Percentiles rank a stretch among this genome's conserved stretches.
phyloP scores from a whole-genome alignment of 225 moss, liverwort and hornwort genomes.

The Pleurozium schreberi region DNA sequence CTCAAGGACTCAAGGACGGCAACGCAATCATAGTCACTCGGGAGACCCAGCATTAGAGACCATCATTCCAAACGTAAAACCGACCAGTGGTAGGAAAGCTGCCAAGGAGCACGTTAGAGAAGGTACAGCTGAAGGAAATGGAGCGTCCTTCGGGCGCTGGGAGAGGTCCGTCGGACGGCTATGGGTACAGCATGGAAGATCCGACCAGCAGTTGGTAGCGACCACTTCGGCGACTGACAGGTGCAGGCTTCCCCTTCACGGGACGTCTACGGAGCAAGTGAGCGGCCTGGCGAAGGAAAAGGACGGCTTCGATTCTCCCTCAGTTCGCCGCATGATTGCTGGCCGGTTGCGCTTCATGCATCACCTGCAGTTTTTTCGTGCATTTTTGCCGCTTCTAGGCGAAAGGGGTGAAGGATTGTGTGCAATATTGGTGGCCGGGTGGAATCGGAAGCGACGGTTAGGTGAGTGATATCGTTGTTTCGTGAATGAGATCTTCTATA shows the following conservation, averaged over 20 bases:
- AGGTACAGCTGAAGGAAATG: background rate
- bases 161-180: background rate
- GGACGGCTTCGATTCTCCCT: background rate
- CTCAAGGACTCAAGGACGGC: background rate
- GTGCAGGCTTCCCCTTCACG: constrained; percentile 11
- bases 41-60: too few species aligned
- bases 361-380: background rate
- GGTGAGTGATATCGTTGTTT: background rate
- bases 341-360: background rate
- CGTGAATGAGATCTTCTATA: background rate
- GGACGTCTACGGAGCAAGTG: background rate
- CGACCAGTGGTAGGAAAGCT: constrained; percentile 6
- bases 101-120: background rate
- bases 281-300: background rate
- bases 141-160: background rate
- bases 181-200: background rate
- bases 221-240: constrained; percentile 1
- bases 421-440: background rate
- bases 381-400: background rate
- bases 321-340: background rate
- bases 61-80: background rate
- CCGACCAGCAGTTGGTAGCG: background rate
- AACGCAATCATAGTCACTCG: constrained; percentile 4
- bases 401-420: constrained; percentile 1
- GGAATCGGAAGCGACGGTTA: constrained; percentile 6